phyloP scores from a whole-genome alignment of 2,329 filamentous ascomycete species.

The Verticillium longisporum region DNA sequence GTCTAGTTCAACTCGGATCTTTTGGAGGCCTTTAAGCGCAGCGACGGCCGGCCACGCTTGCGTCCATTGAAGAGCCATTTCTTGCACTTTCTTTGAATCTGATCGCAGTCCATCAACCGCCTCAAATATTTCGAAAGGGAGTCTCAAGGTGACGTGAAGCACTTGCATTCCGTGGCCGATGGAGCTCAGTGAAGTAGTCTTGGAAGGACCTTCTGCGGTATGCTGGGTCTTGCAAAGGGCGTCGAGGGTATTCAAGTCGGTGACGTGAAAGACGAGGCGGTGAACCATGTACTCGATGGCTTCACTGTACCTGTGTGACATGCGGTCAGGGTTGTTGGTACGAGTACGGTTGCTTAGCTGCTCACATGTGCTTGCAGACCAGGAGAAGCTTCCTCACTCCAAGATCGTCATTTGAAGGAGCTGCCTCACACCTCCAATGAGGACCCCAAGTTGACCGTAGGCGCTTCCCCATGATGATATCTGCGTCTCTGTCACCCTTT shows the following conservation, averaged over 20 bases:
- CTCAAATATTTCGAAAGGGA: not conserved
- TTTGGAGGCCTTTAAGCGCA: not conserved
- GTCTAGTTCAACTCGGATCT: not conserved
- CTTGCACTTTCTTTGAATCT: too few species aligned
- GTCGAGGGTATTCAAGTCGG: not conserved
- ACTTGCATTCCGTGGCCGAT: not conserved
- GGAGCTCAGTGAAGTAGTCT: not conserved
- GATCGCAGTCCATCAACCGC: not conserved
- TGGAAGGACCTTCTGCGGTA: not conserved
- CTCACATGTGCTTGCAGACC: not conserved
- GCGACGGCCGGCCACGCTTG: not conserved
- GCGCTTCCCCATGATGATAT: not conserved
- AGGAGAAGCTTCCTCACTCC: not conserved
- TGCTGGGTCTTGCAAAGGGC: not conserved
- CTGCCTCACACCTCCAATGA: not conserved
- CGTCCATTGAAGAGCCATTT: too few species aligned
- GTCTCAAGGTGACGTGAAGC: not conserved
- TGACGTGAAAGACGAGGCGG: not conserved
- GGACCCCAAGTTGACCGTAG: not conserved
- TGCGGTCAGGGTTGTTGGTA: too few species aligned
- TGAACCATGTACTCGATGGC: not conserved
- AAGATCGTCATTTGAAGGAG: not conserved
- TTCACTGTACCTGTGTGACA: too few species aligned
- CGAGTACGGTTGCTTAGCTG: not conserved
- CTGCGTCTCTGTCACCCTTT: too few species aligned